Evolutionary conservation across 192 early-diverging fungal genomes (phyloP).

Genomic region (Podila horticola): DNA sequence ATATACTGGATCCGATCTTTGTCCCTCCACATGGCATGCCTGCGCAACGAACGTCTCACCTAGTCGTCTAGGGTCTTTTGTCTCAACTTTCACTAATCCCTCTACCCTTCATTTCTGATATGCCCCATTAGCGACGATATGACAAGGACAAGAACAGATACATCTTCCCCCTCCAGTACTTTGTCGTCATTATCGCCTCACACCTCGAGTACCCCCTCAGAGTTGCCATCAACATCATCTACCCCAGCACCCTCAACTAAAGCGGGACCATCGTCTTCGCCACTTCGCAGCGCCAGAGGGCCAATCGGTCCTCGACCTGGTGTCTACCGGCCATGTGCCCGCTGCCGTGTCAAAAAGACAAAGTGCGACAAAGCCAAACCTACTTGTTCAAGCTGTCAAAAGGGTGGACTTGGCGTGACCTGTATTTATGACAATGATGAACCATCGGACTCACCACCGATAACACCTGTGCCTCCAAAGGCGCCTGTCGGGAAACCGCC

Average conservation of each 20-base stretch:
- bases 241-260: background rate
- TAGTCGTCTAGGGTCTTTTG: too few species aligned
- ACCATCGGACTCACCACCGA: constrained; percentile 2
- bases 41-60: too few species aligned
- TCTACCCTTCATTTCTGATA: too few species aligned
- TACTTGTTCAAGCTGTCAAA: constrained; percentile 36
- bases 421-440: constrained; percentile 51
- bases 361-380: constrained; percentile 43
- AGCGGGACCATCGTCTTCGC: constrained; percentile 10
- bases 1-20: too few species aligned
- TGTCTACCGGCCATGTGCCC: constrained; percentile 47
- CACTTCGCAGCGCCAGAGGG: constrained; percentile 5
- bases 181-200: too few species aligned
- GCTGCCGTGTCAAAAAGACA: constrained; percentile 46
- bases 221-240: background rate
- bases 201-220: too few species aligned
- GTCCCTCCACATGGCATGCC: too few species aligned
- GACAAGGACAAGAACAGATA: too few species aligned
- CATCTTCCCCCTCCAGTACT: too few species aligned
- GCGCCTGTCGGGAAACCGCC: background rate
- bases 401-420: constrained; percentile 15
- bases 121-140: too few species aligned
- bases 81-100: too few species aligned
- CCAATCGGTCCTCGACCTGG: constrained; percentile 39
- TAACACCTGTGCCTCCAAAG: background rate